Base-by-base conservation (phyloP, 495 filamentous ascomycete genomes). In the Penicillium lividum region DNA sequence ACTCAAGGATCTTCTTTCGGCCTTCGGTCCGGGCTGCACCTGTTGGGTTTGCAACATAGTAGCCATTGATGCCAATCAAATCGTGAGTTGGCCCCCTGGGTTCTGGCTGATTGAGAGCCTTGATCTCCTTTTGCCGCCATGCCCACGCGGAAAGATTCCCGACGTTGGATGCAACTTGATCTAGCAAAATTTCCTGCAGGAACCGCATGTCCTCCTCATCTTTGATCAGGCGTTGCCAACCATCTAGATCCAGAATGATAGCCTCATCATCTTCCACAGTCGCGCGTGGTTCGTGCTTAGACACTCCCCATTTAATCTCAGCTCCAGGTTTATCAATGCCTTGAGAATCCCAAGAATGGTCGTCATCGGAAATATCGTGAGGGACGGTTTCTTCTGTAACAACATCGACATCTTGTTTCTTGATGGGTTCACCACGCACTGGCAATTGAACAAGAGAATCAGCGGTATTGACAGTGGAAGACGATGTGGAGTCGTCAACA, bases 21-120 rank as follows among this genome's bases (percentile, higher is more conserved):
- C 92, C 92, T 80, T 98, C 92, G 0, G 94, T 97, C 56, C 94
- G 84, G 40, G 94, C 93, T 65, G 84, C 88, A 33, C 94, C 94
- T 28, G 90, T 89, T 0, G 75, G 51, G 58, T 97, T 99, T 1
- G 89, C 84, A 16, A 96, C 89, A 69, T 96, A 97, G 65, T 98
- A 97, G 38, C 93, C 95, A 46, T 89, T 83, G 51, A 98, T 95
- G 53, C 73, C 78, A 51, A 82, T 82, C 53, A 78, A 71, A 15
- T 75, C 70, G 31, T 77, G 81, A 13, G 81, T 74, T 1, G 82
- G 71, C 3, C 86, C 86, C 60, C 61, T 75, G 8, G 79, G 75
- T 25, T 79, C 80, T 31, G 67, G 55, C 11, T 77, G 79, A 72
- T 96, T 95, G 54, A 97, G 84, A 42, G 89, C 80, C 64, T 96